These are phyloP conservation scores for Cercospora brassicicola DNA, from an alignment of 2,329 filamentous ascomycete genomes.

Conservation along the genomic window DNA sequence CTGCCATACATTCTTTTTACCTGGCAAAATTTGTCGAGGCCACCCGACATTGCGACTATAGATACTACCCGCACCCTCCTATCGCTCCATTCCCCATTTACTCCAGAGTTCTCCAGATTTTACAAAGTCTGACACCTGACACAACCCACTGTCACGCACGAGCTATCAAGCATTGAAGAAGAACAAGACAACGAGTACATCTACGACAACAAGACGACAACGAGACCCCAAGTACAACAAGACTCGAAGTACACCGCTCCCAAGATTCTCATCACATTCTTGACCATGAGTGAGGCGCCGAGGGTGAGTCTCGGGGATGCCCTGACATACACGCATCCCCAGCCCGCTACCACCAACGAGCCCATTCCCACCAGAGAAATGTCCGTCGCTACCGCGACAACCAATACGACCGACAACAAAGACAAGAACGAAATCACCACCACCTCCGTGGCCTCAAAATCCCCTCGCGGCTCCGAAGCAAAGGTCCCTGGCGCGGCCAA, in stretches of 20 bases:
- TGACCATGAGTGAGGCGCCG: not conserved
- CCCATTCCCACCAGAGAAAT: not conserved
- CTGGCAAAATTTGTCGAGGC: not conserved
- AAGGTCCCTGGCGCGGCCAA: not conserved
- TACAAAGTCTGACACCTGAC: not conserved
- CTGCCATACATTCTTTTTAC: not conserved
- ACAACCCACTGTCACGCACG: not conserved
- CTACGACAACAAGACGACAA: not conserved
- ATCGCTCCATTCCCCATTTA: not conserved
- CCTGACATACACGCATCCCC: not conserved
- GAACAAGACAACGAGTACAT: not conserved
- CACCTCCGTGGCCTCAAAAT: not conserved
- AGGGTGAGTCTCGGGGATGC: conserved; percentile 2
- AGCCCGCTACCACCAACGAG: not conserved
- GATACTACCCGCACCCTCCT: not conserved
- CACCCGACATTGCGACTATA: not conserved
- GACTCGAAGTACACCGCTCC: not conserved
- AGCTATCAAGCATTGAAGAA: not conserved
- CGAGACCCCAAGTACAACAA: not conserved
- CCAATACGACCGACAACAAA: conserved; percentile 1
- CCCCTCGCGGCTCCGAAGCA: not conserved
- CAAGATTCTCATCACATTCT: not conserved
- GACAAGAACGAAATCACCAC: not conserved
- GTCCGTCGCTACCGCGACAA: not conserved
- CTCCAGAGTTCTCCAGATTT: not conserved